phyloP scores from a whole-genome alignment of 129 eudicot species.

The Deinandra increscens region DNA sequence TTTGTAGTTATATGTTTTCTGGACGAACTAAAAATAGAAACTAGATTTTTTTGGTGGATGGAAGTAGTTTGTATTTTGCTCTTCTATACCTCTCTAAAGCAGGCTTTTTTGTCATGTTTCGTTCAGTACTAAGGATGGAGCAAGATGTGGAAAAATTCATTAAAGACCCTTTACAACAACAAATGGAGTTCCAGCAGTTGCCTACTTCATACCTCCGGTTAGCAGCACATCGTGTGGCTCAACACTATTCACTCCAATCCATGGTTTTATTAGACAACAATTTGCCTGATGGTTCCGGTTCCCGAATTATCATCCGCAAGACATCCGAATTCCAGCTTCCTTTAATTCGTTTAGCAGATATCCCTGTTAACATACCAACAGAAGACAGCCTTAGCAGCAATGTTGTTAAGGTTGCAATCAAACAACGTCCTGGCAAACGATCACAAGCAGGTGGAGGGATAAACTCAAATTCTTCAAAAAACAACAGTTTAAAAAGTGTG shows the following conservation, averaged over 20 bases:
- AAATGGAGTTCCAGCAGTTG: conserved; percentile 94
- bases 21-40: not conserved
- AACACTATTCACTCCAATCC: conserved; percentile 91
- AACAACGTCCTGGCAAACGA: conserved; percentile 84
- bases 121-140: conserved; percentile 91
- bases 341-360: conserved; percentile 79
- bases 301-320: conserved; percentile 83
- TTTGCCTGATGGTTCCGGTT: conserved; percentile 81
- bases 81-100: not conserved
- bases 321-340: conserved; percentile 73
- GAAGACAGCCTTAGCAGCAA: conserved; percentile 45
- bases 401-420: conserved; percentile 81
- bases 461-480: conserved; percentile 46
- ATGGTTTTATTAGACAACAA: conserved; percentile 87
- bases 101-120: conserved; percentile 10
- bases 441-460: conserved; percentile 39
- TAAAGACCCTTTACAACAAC: conserved; percentile 80
- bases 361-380: conserved; percentile 78
- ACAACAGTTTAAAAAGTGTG: conserved; percentile 77
- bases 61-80: not conserved
- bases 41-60: not conserved
- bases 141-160: conserved; percentile 93
- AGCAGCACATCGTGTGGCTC: conserved; percentile 99
- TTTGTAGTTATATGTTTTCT: not conserved
- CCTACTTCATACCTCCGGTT: conserved; percentile 92